A percentile compares a stretch with the other conserved stretches of the same genome.
These are phyloP conservation scores for Bipolaris sorokiniana DNA, from an alignment of 2,329 filamentous ascomycete species.

Conservation along the genomic window DNA sequence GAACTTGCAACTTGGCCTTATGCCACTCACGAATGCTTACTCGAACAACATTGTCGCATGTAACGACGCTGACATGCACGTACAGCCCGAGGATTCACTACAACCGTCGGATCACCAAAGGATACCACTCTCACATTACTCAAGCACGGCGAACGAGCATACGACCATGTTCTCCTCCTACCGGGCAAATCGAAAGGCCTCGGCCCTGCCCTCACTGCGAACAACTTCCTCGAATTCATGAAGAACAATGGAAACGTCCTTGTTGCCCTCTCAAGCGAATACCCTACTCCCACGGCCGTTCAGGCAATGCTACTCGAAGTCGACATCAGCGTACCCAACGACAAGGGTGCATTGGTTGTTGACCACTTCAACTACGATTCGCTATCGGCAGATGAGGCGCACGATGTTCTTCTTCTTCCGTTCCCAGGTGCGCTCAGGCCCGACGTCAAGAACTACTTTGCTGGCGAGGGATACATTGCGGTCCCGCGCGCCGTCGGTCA, in stretches of 20 bases:
- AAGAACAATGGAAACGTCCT: constrained; percentile 92
- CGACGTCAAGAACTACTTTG: constrained; percentile 80
- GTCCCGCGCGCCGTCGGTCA: constrained; percentile 83
- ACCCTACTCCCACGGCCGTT: constrained; percentile 73
- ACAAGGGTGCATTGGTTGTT: constrained; percentile 83
- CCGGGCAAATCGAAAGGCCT: constrained; percentile 92
- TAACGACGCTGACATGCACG: constrained; percentile 14
- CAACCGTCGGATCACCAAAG: constrained; percentile 73
- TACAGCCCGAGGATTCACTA: constrained; percentile 79
- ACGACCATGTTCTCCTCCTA: constrained; percentile 89
- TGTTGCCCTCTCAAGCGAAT: constrained; percentile 76
- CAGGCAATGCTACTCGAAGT: constrained; percentile 83
- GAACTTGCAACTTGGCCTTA: constrained; percentile 20
- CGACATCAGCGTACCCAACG: constrained; percentile 84
- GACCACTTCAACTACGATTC: constrained; percentile 96
- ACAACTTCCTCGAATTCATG: constrained; percentile 86
- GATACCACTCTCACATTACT: constrained; percentile 72
- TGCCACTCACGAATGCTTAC: not conserved
- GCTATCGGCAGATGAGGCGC: constrained; percentile 75
- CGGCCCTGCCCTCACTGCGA: constrained; percentile 85
- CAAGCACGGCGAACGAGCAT: constrained; percentile 82
- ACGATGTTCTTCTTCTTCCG: constrained; percentile 85
- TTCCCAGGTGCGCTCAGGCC: constrained; percentile 68
- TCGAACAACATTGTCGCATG: constrained; percentile 1
- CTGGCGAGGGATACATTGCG: constrained; percentile 72